Evolutionary conservation across 306 rosid species (phyloP).

Genomic region (Rubus idaeus): DNA sequence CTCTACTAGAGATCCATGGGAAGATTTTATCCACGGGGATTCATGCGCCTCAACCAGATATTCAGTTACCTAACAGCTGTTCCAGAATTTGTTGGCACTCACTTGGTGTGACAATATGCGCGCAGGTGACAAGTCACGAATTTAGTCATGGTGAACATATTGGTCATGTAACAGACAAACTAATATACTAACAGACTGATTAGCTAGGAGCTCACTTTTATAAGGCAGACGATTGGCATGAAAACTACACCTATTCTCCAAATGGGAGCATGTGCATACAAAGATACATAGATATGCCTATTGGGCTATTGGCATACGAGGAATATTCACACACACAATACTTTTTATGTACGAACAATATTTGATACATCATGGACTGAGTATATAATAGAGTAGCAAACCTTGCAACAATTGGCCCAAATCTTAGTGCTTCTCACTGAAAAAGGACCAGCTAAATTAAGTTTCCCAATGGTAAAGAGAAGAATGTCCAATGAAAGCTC

Average conservation of each 20-base stretch:
- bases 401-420: conserved; percentile 88
- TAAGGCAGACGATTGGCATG: neutral
- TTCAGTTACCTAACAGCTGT: neutral
- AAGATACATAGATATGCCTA: neutral
- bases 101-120: neutral
- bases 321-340: neutral
- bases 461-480: conserved; percentile 76
- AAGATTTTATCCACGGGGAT: neutral
- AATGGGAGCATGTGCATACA: neutral
- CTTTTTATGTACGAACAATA: neutral
- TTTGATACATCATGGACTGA: conserved; percentile 14
- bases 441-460: conserved; percentile 85
- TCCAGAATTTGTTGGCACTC: neutral
- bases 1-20: neutral
- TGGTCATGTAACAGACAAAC: neutral
- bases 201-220: neutral
- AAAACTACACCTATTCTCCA: neutral
- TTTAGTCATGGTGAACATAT: neutral
- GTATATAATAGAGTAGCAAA: conserved; percentile 30
- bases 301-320: neutral
- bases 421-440: conserved; percentile 61
- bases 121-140: neutral
- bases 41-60: neutral
- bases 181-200: neutral
- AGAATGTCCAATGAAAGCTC: conserved; percentile 82